Conservation (phyloP, 495 filamentous ascomycete genomes). For the Amorphotheca resinae region DNA sequence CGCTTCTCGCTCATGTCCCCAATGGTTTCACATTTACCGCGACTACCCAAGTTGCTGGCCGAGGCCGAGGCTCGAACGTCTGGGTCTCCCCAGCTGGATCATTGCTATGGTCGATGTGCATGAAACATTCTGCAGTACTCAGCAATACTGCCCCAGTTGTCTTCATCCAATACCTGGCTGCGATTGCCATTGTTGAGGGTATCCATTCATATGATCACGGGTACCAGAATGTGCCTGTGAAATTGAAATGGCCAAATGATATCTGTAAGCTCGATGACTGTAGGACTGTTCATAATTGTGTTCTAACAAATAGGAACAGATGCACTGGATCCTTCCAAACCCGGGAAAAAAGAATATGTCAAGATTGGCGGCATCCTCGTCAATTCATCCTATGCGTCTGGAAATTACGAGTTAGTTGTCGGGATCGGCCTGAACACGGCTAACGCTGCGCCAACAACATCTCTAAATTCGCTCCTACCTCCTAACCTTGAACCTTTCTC, state of each 20-base stretch:
- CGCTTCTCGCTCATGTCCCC: constrained; percentile 62
- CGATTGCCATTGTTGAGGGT: constrained; percentile 79
- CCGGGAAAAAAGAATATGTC: constrained; percentile 50
- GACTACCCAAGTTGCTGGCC: constrained; percentile 83
- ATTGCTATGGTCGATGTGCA: constrained; percentile 74
- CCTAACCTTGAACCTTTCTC: constrained; percentile 44
- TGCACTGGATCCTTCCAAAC: constrained; percentile 56
- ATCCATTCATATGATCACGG: constrained; percentile 67
- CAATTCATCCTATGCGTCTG: constrained; percentile 68
- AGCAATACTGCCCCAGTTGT: constrained; percentile 68
- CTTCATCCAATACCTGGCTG: constrained; percentile 88
- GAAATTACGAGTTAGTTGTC: constrained; percentile 74
- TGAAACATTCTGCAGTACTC: constrained; percentile 66
- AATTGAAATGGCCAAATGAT: constrained; percentile 97
- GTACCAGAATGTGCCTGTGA: constrained; percentile 64
- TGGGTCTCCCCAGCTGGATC: constrained; percentile 88
- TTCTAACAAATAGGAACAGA: constrained; percentile 28
- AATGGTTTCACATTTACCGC: constrained; percentile 80
- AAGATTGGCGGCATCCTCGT: constrained; percentile 94
- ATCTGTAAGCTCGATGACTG: constrained; percentile 38
- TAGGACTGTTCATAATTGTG: constrained; percentile 2
- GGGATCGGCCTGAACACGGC: constrained; percentile 84
- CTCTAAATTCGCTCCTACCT: constrained; percentile 58
- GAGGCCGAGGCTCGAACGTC: constrained; percentile 82
- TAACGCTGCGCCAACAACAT: constrained; percentile 80